Conservation (phyloP, 768 basidiomycete genomes). For the Suillus plorans region DNA sequence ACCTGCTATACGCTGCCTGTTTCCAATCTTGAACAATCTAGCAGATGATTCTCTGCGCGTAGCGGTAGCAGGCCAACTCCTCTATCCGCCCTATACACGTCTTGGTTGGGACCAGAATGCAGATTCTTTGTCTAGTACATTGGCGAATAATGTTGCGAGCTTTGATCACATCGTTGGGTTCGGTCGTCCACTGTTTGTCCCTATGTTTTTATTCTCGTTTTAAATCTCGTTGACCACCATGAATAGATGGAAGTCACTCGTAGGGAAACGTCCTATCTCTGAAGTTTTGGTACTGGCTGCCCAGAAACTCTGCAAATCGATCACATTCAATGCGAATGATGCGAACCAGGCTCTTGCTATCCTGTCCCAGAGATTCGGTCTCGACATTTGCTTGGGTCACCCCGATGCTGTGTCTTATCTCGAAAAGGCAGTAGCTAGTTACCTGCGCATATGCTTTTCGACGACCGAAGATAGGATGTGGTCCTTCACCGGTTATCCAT, state of each 20-base stretch:
- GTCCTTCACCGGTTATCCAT: slow-evolving; percentile 16
- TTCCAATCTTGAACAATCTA: background rate
- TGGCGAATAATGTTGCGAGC: background rate
- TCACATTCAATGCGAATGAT: background rate
- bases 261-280: background rate
- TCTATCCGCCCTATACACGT: slow-evolving; percentile 1
- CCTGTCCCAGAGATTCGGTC: slow-evolving; percentile 12
- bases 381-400: slow-evolving; percentile 7
- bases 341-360: slow-evolving; percentile 7
- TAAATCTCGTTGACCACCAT: background rate
- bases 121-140: background rate
- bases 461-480: slow-evolving; percentile 11
- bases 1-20: background rate
- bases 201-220: background rate
- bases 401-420: slow-evolving; percentile 2
- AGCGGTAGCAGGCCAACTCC: background rate
- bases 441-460: slow-evolving; percentile 12
- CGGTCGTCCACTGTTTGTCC: background rate
- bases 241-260: background rate
- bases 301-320: background rate
- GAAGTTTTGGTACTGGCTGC: background rate
- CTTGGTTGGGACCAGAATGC: slow-evolving; percentile 12
- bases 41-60: slow-evolving; percentile 4
- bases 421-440: slow-evolving; percentile 10
- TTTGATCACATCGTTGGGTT: slow-evolving; percentile 1